Base-by-base conservation (phyloP, 305 asterid species). In the Fraxinus ornus region DNA sequence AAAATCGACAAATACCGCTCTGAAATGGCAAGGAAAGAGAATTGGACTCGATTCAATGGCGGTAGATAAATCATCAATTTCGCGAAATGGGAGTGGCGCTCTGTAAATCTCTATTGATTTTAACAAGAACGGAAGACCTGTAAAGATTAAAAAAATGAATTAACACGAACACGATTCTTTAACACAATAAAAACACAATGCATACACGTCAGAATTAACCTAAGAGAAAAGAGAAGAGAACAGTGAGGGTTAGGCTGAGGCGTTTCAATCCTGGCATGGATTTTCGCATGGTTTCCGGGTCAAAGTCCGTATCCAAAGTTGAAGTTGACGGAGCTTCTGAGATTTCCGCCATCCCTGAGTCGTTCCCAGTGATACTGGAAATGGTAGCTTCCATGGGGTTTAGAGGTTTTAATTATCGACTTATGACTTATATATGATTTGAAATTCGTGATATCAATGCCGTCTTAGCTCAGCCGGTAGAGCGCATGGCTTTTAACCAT, bases 401-500 rank as follows among this genome's bases (percentile, higher is more conserved):
- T 9, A 9, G 13, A 39, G 49, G 17, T 41, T 41, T 3, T 41
- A 10, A 41, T 41, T 41, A 10, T 41, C 0, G 0, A 10, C 1
- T 41, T 9, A 2, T 9, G 4, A 30, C 4, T 2, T 30, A 47
- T 12, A 12, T 13, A 36, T 5, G 13, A 47, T 19, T 41, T 10
- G 49, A 41, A 9, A 9, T 9, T 0, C 4, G 8, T 9, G 52
- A 41, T 0, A 2, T 41, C 52, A 10, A 41, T 36, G 92, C 93
- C 94, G 90, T 90, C 92, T 91, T 91, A 91, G 95, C 93, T 91
- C 93, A 91, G 92, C 90, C 19, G 97, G 95, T 93, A 92, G 95
- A 88, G 96, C 91, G 90, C 90, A 80, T 90, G 94, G 94, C 97
- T 92, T 93, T 93, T 93, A 93, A 91, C 95, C 95, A 93, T 84